A percentile compares a stretch with the other conserved stretches of the same genome.
These are phyloP conservation scores for Cajanus cajan DNA, from an alignment of 306 rosid genomes.

Conservation along the genomic window DNA sequence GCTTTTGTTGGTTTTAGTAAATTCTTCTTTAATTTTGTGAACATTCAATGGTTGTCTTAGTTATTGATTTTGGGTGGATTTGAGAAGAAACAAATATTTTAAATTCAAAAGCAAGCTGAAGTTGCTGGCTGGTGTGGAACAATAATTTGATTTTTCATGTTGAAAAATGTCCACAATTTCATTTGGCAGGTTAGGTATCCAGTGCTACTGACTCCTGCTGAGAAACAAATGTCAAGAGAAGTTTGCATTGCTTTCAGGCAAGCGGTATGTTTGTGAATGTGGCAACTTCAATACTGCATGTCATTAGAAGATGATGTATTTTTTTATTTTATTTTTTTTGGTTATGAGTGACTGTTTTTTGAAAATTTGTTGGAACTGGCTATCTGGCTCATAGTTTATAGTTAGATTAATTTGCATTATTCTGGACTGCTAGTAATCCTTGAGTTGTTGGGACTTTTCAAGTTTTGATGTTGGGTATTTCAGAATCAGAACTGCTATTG, in stretches of 20 bases:
- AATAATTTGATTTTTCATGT: slow-evolving; percentile 14
- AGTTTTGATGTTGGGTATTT: not conserved
- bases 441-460: slow-evolving; percentile 21
- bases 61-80: not conserved
- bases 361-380: slow-evolving; percentile 15
- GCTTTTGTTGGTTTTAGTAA: slow-evolving; percentile 9
- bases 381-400: slow-evolving; percentile 12
- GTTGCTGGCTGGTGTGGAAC: slow-evolving; percentile 2
- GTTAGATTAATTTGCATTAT: not conserved
- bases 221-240: slow-evolving; percentile 96
- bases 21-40: slow-evolving; percentile 5
- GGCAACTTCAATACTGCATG: not conserved
- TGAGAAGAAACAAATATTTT: not conserved
- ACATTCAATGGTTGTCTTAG: not conserved
- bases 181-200: slow-evolving; percentile 90
- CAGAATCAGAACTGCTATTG: not conserved
- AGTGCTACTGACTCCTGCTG: slow-evolving; percentile 84
- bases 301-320: not conserved
- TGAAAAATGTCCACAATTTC: slow-evolving; percentile 33
- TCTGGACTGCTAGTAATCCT: slow-evolving; percentile 1
- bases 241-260: slow-evolving; percentile 93
- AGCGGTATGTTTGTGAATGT: slow-evolving; percentile 61
- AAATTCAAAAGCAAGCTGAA: not conserved
- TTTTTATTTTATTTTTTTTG: not conserved
- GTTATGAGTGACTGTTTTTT: not conserved